phyloP scores from a whole-genome alignment of 805 yeast genomes.

The Cyberlindnera amylophila region DNA sequence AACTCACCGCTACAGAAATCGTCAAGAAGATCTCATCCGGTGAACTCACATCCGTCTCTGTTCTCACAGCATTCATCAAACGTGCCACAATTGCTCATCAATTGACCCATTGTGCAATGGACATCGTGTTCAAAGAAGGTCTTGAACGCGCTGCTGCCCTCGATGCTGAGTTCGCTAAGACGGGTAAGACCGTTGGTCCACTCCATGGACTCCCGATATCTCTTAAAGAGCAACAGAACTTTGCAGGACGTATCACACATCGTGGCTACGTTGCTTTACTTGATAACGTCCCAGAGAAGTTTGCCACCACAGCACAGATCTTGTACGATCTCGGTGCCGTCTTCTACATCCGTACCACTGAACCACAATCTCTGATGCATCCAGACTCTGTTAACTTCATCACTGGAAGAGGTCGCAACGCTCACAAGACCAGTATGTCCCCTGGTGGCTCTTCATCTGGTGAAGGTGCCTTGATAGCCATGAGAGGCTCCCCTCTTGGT shows the following conservation, averaged over 20 bases:
- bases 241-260: constrained; percentile 48
- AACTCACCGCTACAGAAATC: constrained; percentile 11
- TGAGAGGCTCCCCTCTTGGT: constrained; percentile 57
- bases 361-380: constrained; percentile 68
- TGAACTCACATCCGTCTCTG: constrained; percentile 39
- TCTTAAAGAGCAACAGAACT: constrained; percentile 58
- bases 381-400: constrained; percentile 57
- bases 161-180: constrained; percentile 44
- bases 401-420: constrained; percentile 54
- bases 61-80: constrained; percentile 51
- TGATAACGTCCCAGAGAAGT: constrained; percentile 29
- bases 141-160: constrained; percentile 47
- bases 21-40: constrained; percentile 13
- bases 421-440: constrained; percentile 52
- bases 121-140: constrained; percentile 63
- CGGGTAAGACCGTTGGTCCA: constrained; percentile 60
- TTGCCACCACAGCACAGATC: constrained; percentile 43
- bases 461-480: constrained; percentile 58
- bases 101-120: constrained; percentile 54
- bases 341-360: constrained; percentile 59
- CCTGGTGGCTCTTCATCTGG: constrained; percentile 74
- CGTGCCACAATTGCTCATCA: constrained; percentile 51
- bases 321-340: constrained; percentile 39
- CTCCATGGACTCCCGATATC: constrained; percentile 68
- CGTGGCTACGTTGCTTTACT: constrained; percentile 50